Evolutionary conservation across 768 basidiomycete genomes (phyloP).

Genomic region (Boletus coccyginus): DNA sequence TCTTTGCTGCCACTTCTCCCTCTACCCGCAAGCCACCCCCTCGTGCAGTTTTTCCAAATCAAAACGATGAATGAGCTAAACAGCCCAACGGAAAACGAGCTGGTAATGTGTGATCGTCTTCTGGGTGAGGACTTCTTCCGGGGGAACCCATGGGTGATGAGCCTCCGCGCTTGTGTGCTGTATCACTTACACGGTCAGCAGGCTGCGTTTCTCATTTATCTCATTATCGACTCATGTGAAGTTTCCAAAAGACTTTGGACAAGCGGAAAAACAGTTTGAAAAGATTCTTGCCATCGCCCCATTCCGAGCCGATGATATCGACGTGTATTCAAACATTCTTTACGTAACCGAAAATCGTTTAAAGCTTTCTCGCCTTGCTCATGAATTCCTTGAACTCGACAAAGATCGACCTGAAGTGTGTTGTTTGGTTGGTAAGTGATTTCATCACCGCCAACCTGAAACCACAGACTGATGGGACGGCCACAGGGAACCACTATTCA

Average conservation of each 20-base stretch:
- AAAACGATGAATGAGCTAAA: slow-evolving; percentile 89
- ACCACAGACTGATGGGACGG: neutral
- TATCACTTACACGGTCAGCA: slow-evolving; percentile 87
- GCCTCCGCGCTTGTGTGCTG: slow-evolving; percentile 77
- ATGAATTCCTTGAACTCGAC: slow-evolving; percentile 85
- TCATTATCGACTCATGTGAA: slow-evolving; percentile 4
- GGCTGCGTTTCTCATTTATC: neutral
- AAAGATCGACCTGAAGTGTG: slow-evolving; percentile 96
- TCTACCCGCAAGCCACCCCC: slow-evolving; percentile 49
- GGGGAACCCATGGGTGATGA: slow-evolving; percentile 81
- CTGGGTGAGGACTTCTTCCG: slow-evolving; percentile 73
- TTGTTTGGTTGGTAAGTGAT: slow-evolving; percentile 80
- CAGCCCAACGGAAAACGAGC: slow-evolving; percentile 82
- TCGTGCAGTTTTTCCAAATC: slow-evolving; percentile 76
- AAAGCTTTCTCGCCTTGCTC: slow-evolving; percentile 88
- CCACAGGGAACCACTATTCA: slow-evolving; percentile 93
- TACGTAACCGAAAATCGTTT: slow-evolving; percentile 90
- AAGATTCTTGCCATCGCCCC: slow-evolving; percentile 79
- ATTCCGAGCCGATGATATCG: slow-evolving; percentile 89
- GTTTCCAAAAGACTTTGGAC: slow-evolving; percentile 68
- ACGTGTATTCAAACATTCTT: slow-evolving; percentile 94
- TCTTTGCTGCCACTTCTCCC: slow-evolving; percentile 45
- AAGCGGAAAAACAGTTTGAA: slow-evolving; percentile 84
- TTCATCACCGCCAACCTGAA: neutral
- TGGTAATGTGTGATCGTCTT: slow-evolving; percentile 77